Percentiles rank a stretch among this genome's conserved stretches.
phyloP scores from a whole-genome alignment of 768 basidiomycete genomes.

The Ramaria rubella region DNA sequence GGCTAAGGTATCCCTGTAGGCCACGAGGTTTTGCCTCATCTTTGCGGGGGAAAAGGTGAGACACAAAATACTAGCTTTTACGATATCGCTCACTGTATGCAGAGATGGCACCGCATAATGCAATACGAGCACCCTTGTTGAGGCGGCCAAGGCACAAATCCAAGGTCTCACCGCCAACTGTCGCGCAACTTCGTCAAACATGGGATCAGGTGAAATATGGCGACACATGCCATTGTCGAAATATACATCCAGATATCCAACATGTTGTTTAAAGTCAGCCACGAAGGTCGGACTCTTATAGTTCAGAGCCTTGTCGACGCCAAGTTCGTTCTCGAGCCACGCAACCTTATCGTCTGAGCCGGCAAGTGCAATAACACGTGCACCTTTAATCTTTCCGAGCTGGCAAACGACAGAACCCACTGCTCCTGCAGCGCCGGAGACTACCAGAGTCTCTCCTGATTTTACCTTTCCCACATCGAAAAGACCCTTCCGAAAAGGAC shows the following conservation, averaged over 20 bases:
- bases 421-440: slow-evolving; percentile 88
- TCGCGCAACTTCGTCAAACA: slow-evolving; percentile 7
- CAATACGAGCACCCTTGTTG: slow-evolving; percentile 71
- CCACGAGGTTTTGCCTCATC: slow-evolving; percentile 58
- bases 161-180: slow-evolving; percentile 61
- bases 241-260: slow-evolving; percentile 77
- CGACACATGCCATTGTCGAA: slow-evolving; percentile 68
- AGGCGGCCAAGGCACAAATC: slow-evolving; percentile 70
- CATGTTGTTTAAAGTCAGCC: slow-evolving; percentile 58
- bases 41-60: slow-evolving; percentile 19
- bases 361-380: slow-evolving; percentile 83
- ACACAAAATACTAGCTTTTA: background rate
- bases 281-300: slow-evolving; percentile 77
- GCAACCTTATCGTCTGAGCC: slow-evolving; percentile 78
- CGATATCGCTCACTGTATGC: slow-evolving; percentile 57
- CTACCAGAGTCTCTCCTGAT: slow-evolving; percentile 77
- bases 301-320: slow-evolving; percentile 77
- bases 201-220: background rate
- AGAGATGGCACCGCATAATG: slow-evolving; percentile 83
- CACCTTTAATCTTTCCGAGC: slow-evolving; percentile 70
- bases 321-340: slow-evolving; percentile 80
- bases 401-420: slow-evolving; percentile 83
- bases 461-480: slow-evolving; percentile 75
- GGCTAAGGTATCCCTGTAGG: slow-evolving; percentile 54
- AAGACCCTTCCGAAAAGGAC: slow-evolving; percentile 60